Percentiles rank a stretch among this genome's conserved stretches.
These are phyloP conservation scores for Asterochloris sp. DNA, from an alignment of 139 green algal genomes.

Conservation along the genomic window DNA sequence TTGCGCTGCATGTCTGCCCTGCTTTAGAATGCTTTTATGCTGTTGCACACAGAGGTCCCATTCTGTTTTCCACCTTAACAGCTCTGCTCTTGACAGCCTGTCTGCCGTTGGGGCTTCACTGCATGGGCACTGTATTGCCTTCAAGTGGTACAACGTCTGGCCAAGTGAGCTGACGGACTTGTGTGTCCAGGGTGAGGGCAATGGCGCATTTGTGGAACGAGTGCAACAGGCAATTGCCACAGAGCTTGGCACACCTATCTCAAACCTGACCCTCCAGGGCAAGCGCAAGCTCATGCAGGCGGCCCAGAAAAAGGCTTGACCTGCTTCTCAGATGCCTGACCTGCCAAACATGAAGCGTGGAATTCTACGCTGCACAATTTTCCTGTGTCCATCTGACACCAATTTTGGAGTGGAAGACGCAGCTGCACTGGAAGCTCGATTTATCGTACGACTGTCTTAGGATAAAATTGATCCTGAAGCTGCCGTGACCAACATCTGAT, in stretches of 20 bases:
- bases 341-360: too few species aligned
- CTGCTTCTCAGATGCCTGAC: too few species aligned
- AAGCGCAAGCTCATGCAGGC: conserved; percentile 37
- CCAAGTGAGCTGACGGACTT: background rate
- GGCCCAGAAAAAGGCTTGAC: too few species aligned
- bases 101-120: background rate
- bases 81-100: background rate
- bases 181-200: conserved; percentile 33
- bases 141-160: background rate
- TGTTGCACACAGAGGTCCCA: background rate
- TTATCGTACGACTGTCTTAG: too few species aligned
- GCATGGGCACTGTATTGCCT: background rate
- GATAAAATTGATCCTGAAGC: too few species aligned
- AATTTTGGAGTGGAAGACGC: too few species aligned
- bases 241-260: conserved; percentile 41
- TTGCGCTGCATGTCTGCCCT: too few species aligned
- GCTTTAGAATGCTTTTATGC: too few species aligned
- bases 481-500: too few species aligned
- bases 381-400: too few species aligned
- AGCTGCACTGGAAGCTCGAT: too few species aligned
- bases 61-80: background rate
- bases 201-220: conserved; percentile 53
- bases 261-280: conserved; percentile 50
- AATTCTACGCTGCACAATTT: too few species aligned
- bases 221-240: conserved; percentile 53